phyloP scores from a whole-genome alignment of 2,329 filamentous ascomycete genomes.

The Ceratocystis colombiana region DNA sequence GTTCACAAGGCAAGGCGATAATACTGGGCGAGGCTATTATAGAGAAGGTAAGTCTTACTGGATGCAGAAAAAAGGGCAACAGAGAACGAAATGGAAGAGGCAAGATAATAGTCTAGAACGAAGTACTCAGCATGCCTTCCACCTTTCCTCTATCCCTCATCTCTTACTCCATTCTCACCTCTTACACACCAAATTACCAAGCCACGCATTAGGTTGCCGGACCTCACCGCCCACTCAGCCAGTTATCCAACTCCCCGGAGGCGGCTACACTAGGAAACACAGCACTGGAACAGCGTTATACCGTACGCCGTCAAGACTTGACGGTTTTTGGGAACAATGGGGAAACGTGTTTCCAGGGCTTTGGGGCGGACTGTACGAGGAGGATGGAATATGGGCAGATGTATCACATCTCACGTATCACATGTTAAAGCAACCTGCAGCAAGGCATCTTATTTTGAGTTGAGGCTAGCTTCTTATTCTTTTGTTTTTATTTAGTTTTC shows the following conservation, averaged over 20 bases:
- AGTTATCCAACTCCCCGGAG: slow-evolving; percentile 5
- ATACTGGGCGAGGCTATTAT: too few relatives aligned
- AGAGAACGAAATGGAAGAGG: too few relatives aligned
- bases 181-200: too few relatives aligned
- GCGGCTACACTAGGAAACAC: background rate
- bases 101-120: too few relatives aligned
- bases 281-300: background rate
- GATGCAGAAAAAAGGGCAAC: too few relatives aligned
- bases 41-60: too few relatives aligned
- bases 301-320: background rate
- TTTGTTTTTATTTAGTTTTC: background rate
- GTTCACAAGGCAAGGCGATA: too few relatives aligned
- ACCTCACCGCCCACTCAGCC: too few relatives aligned
- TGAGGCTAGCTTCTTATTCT: background rate
- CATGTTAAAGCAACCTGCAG: background rate
- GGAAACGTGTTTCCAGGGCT: background rate
- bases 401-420: too few relatives aligned
- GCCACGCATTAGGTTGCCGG: too few relatives aligned
- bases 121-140: too few relatives aligned
- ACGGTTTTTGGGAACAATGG: background rate
- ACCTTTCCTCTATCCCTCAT: background rate
- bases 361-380: background rate
- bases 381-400: background rate
- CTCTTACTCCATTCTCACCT: background rate
- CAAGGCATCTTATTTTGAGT: background rate